phyloP scores from a whole-genome alignment of 768 basidiomycete genomes.

The Suillus plorans region DNA sequence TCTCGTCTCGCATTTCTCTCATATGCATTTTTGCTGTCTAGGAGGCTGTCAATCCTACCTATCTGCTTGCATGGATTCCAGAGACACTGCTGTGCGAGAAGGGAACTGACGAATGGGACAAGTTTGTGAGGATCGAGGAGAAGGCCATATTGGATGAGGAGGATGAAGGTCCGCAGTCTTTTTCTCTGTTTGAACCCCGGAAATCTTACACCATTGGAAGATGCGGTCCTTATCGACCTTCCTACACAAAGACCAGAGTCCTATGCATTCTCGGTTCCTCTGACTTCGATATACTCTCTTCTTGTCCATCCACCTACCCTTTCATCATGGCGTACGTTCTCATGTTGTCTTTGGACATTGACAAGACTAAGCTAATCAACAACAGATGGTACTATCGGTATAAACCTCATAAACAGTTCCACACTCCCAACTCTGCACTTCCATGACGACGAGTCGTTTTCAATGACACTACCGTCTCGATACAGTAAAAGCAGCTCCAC shows the following conservation, averaged over 20 bases:
- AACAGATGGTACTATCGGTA: conserved; percentile 81
- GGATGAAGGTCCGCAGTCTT: conserved; percentile 58
- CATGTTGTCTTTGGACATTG: conserved; percentile 10
- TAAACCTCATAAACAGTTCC: conserved; percentile 84
- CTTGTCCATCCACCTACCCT: conserved; percentile 81
- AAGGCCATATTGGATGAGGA: conserved; percentile 57
- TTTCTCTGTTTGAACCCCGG: conserved; percentile 10
- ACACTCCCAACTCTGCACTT: conserved; percentile 91
- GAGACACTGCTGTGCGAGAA: conserved; percentile 81
- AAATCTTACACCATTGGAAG: conserved; percentile 34
- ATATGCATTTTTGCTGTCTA: conserved; percentile 28
- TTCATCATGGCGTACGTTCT: conserved; percentile 75
- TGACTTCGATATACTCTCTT: conserved; percentile 87
- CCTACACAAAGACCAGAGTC: conserved; percentile 83
- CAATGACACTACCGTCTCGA: conserved; percentile 53
- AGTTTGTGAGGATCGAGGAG: conserved; percentile 85
- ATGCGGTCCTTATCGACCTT: conserved; percentile 82
- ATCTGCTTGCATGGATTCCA: conserved; percentile 92
- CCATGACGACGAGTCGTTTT: conserved; percentile 94
- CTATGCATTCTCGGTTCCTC: conserved; percentile 93
- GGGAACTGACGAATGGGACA: conserved; percentile 84
- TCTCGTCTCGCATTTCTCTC: conserved; percentile 10
- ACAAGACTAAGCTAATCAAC: background rate
- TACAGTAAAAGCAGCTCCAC: conserved; percentile 37
- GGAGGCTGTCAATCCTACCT: conserved; percentile 75